Conservation (phyloP, 495 filamentous ascomycete genomes). For the Neurospora tetraspora region DNA sequence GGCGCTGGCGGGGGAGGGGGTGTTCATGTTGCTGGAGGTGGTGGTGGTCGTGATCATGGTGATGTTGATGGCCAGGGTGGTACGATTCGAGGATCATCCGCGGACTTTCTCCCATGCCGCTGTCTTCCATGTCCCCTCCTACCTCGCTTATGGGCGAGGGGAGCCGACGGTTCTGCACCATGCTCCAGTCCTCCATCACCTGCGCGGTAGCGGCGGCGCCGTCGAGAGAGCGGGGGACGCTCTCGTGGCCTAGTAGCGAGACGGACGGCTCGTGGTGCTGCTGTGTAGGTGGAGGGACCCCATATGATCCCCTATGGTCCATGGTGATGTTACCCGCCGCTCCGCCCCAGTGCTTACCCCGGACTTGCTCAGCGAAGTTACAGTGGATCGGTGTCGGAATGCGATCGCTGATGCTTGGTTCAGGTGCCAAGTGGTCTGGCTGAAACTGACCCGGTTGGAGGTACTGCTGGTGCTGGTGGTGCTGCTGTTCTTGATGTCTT, state of each 20-base stretch:
- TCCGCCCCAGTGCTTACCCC: slow-evolving; percentile 31
- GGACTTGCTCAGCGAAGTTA: slow-evolving; percentile 36
- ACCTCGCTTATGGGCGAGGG: slow-evolving; percentile 65
- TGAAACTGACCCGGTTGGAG: slow-evolving; percentile 23
- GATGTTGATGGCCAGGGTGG: slow-evolving; percentile 7
- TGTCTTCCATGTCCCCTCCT: slow-evolving; percentile 36
- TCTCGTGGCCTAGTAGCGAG: slow-evolving; percentile 13
- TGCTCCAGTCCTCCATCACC: slow-evolving; percentile 35
- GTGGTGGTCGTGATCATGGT: slow-evolving; percentile 13
- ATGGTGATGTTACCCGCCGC: slow-evolving; percentile 12
- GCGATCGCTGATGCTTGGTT: slow-evolving; percentile 23
- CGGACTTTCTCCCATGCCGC: slow-evolving; percentile 16
- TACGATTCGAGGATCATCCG: slow-evolving; percentile 29
- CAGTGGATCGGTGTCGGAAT: slow-evolving; percentile 48
- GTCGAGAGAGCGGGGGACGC: slow-evolving; percentile 26
- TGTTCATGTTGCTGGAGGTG: background rate
- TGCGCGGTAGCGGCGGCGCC: slow-evolving; percentile 18
- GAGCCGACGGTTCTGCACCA: slow-evolving; percentile 44
- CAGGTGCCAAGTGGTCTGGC: slow-evolving; percentile 12
- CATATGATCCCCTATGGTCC: slow-evolving; percentile 1
- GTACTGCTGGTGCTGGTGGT: slow-evolving; percentile 19
- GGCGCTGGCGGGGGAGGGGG: slow-evolving; percentile 13
- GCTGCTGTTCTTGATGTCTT: too few species aligned
- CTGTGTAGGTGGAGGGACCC: slow-evolving; percentile 23
- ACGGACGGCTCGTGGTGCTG: slow-evolving; percentile 9